Conservation (phyloP, 495 filamentous ascomycete species). For the Penicillium atrosanguineum region DNA sequence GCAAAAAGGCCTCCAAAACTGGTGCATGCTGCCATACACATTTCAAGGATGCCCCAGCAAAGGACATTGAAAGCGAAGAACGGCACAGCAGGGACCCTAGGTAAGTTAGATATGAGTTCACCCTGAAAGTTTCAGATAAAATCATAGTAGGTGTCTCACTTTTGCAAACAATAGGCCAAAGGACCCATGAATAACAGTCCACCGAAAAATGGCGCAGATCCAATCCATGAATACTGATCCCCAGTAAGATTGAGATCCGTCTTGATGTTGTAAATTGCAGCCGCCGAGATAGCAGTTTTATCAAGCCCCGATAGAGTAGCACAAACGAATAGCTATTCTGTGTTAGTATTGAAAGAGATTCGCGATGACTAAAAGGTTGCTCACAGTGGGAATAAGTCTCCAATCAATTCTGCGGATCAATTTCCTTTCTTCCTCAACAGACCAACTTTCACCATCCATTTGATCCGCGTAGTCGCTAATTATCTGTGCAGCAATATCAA, state of each 20-base stretch:
- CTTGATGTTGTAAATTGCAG: background rate
- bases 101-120: too few relatives aligned
- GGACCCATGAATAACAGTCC: conserved; percentile 21
- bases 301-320: conserved; percentile 4
- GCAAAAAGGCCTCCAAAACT: conserved; percentile 2
- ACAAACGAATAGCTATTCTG: conserved; percentile 1
- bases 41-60: conserved; percentile 3
- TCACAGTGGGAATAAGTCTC: conserved; percentile 1
- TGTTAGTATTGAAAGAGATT: background rate
- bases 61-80: conserved; percentile 1
- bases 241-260: conserved; percentile 36
- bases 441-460: background rate
- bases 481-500: conserved; percentile 6
- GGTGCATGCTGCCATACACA: conserved; percentile 5
- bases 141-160: too few relatives aligned
- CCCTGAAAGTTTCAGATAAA: too few relatives aligned
- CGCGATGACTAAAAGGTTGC: background rate
- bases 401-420: conserved; percentile 5
- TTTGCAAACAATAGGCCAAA: conserved; percentile 4
- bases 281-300: conserved; percentile 1
- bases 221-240: conserved; percentile 50
- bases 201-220: conserved; percentile 47
- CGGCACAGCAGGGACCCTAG: conserved; percentile 1
- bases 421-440: conserved; percentile 5
- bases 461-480: conserved; percentile 1